These are phyloP conservation scores for Starmerella davenportii DNA, from an alignment of 805 yeast genomes.

Conservation along the genomic window DNA sequence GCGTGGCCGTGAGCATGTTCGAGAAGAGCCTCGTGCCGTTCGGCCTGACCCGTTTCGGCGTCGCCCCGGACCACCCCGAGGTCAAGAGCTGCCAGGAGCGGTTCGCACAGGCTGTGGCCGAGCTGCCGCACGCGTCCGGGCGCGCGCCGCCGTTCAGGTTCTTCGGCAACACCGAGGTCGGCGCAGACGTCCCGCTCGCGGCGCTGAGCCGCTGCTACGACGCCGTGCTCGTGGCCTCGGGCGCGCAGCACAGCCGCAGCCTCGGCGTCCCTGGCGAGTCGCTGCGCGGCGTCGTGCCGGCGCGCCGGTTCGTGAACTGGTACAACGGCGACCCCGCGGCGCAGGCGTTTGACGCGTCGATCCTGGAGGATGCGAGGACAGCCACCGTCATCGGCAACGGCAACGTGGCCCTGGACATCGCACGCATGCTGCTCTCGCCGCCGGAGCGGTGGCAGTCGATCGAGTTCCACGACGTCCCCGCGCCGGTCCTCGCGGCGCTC, in stretches of 20 bases:
- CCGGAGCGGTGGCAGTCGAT: constrained; percentile 32
- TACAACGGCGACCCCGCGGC: constrained; percentile 75
- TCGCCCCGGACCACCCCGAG: constrained; percentile 98
- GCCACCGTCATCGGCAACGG: constrained; percentile 91
- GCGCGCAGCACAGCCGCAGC: constrained; percentile 42
- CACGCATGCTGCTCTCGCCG: constrained; percentile 55
- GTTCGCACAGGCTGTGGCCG: constrained; percentile 29
- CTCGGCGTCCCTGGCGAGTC: constrained; percentile 41
- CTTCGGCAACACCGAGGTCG: constrained; percentile 56
- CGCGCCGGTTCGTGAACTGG: constrained; percentile 87
- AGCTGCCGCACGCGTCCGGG: constrained; percentile 24
- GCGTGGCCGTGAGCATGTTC: constrained; percentile 45
- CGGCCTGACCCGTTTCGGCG: constrained; percentile 85
- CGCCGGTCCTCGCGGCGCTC: constrained; percentile 39
- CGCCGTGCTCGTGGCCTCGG: constrained; percentile 65
- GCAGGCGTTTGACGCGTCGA: constrained; percentile 33
- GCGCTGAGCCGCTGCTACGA: constrained; percentile 42
- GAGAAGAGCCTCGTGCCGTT: constrained; percentile 79
- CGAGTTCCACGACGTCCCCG: constrained; percentile 48
- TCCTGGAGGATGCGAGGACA: constrained; percentile 35
- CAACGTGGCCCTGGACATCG: constrained; percentile 84
- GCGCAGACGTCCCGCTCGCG: constrained; percentile 37
- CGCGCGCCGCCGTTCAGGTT: constrained; percentile 40
- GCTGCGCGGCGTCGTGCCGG: constrained; percentile 45
- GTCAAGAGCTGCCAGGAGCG: constrained; percentile 60